phyloP scores from a whole-genome alignment of 768 basidiomycete species.

The Mycena crocata region DNA sequence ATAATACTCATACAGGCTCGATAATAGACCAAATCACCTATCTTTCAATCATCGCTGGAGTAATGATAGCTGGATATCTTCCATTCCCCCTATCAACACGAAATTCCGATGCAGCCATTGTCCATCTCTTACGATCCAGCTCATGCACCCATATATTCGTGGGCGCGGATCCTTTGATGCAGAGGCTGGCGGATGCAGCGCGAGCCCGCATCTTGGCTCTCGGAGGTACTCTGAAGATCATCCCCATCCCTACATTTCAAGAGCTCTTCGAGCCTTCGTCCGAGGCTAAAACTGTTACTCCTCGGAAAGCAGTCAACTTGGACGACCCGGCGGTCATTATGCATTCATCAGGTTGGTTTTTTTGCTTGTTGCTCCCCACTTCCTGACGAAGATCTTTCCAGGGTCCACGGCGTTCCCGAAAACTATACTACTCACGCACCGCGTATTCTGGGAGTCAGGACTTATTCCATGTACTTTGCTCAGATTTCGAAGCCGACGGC shows the following conservation, averaged over 20 bases:
- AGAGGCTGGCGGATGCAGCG: slow-evolving; percentile 31
- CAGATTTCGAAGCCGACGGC: not conserved
- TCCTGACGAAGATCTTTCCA: slow-evolving; percentile 1
- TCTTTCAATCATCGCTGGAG: slow-evolving; percentile 47
- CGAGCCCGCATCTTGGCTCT: slow-evolving; percentile 5
- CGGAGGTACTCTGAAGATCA: not conserved
- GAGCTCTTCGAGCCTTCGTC: slow-evolving; percentile 18
- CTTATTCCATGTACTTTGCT: slow-evolving; percentile 33
- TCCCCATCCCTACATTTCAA: slow-evolving; percentile 23
- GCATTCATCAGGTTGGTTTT: slow-evolving; percentile 37
- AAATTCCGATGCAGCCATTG: slow-evolving; percentile 60
- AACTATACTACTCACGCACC: slow-evolving; percentile 34
- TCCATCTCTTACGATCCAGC: slow-evolving; percentile 52
- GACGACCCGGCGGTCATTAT: slow-evolving; percentile 31
- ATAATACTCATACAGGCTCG: not conserved
- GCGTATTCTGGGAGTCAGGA: slow-evolving; percentile 28
- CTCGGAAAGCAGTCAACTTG: not conserved
- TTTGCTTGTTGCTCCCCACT: no score
- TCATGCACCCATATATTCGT: slow-evolving; percentile 40
- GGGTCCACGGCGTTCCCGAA: slow-evolving; percentile 44
- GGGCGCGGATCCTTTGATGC: slow-evolving; percentile 36
- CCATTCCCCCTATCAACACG: slow-evolving; percentile 54
- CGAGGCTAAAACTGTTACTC: not conserved
- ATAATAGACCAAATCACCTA: slow-evolving; percentile 43
- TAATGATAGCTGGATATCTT: slow-evolving; percentile 53